Conservation (phyloP, 306 rosid genomes). For the Rosa rugosa region DNA sequence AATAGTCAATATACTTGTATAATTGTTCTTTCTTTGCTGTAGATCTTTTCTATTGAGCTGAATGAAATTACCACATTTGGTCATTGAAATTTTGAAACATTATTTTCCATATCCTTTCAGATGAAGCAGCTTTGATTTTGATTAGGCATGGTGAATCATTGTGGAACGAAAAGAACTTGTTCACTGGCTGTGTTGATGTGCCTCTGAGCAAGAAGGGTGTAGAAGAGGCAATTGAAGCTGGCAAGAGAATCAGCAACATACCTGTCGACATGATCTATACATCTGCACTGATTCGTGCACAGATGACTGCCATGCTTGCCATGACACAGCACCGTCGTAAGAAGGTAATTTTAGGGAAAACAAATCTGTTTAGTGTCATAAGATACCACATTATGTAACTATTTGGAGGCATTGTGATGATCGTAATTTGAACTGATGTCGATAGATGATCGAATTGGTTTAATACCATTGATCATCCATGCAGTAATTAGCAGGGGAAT, state of each 20-base stretch:
- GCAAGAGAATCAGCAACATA: slow-evolving; percentile 94
- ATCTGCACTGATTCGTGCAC: slow-evolving; percentile 95
- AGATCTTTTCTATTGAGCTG: neutral
- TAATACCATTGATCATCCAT: neutral
- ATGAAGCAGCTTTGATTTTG: slow-evolving; percentile 91
- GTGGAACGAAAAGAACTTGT: slow-evolving; percentile 96
- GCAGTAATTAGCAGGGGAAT: neutral
- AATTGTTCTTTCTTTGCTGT: neutral
- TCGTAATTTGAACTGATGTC: neutral
- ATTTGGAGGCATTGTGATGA: neutral
- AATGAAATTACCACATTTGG: neutral
- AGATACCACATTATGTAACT: neutral
- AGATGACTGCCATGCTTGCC: slow-evolving; percentile 99
- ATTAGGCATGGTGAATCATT: slow-evolving; percentile 92
- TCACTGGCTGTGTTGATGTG: slow-evolving; percentile 99
- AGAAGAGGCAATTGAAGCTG: slow-evolving; percentile 98
- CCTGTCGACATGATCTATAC: slow-evolving; percentile 93
- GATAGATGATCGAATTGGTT: neutral
- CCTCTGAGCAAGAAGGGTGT: slow-evolving; percentile 93
- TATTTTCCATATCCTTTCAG: slow-evolving; percentile 40
- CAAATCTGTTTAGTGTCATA: neutral
- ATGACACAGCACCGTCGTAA: slow-evolving; percentile 95
- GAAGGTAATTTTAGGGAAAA: slow-evolving; percentile 52
- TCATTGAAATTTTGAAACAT: slow-evolving; percentile 19
- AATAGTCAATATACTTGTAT: neutral